phyloP scores from a whole-genome alignment of 2,329 filamentous ascomycete genomes.

The Xylaria multiplex region DNA sequence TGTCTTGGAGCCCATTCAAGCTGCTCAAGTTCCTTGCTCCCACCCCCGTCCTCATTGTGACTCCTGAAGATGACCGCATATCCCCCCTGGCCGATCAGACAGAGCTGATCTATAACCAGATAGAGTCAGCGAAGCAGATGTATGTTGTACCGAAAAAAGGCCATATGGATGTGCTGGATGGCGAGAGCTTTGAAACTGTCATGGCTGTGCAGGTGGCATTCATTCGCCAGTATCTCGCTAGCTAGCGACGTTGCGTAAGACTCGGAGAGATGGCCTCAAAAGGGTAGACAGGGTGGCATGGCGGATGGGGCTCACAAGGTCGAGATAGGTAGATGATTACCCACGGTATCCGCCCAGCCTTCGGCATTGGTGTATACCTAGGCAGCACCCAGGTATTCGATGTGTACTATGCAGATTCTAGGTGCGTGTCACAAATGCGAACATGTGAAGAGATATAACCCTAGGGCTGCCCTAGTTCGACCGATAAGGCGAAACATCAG shows the following conservation, averaged over 20 bases:
- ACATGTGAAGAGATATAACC: too few species aligned
- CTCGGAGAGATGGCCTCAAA: not conserved
- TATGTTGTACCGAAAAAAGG: slow-evolving; percentile 21
- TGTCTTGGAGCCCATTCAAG: slow-evolving; percentile 41
- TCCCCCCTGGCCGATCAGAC: slow-evolving; percentile 35
- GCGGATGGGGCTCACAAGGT: not conserved
- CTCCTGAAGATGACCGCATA: slow-evolving; percentile 46
- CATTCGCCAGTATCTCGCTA: slow-evolving; percentile 3
- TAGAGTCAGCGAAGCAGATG: slow-evolving; percentile 13
- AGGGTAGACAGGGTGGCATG: not conserved
- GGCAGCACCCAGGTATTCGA: not conserved
- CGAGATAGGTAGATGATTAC: not conserved
- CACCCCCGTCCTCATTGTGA: slow-evolving; percentile 44
- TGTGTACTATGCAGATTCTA: not conserved
- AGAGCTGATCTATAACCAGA: slow-evolving; percentile 38
- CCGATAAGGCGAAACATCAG: not conserved
- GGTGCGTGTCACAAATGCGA: too few species aligned
- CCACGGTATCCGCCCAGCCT: not conserved
- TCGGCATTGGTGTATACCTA: not conserved
- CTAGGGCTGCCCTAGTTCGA: not conserved
- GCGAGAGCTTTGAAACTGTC: slow-evolving; percentile 11
- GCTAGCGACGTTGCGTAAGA: not conserved
- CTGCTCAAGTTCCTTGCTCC: slow-evolving; percentile 40
- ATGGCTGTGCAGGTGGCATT: slow-evolving; percentile 19
- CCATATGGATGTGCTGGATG: slow-evolving; percentile 24